Evolutionary conservation across 179 eudicot species (phyloP).

Genomic region (Gypsophila paniculata): DNA sequence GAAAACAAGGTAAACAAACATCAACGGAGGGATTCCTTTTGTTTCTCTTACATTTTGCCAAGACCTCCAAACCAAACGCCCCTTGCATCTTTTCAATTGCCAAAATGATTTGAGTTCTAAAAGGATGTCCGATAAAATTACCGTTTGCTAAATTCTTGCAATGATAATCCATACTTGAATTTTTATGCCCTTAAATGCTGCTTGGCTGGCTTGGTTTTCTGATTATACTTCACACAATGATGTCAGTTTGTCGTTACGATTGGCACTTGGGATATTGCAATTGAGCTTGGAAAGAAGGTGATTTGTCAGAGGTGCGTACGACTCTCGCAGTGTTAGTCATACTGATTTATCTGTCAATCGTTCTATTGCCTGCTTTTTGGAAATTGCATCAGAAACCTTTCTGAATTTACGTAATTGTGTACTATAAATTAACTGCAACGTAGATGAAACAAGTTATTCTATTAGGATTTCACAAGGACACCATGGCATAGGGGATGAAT

Average conservation of each 20-base stretch:
- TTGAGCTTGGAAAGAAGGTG: slow-evolving; percentile 81
- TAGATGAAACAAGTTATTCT: no score
- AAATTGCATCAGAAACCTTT: no score
- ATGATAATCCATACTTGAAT: background rate
- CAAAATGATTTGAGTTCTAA: background rate
- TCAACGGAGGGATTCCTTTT: no score
- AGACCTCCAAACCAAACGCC: background rate
- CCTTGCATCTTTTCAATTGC: background rate
- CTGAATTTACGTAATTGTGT: no score
- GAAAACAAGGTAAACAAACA: no score
- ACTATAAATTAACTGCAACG: no score
- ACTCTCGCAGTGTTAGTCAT: no score
- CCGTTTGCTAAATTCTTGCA: background rate
- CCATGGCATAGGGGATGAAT: no score
- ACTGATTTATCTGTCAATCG: no score
- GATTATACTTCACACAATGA: slow-evolving; percentile 20
- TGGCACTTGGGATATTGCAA: slow-evolving; percentile 81
- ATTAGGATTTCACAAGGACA: no score
- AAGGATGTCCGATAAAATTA: background rate
- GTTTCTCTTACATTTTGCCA: no score
- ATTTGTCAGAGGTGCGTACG: slow-evolving; percentile 65
- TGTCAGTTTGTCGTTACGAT: slow-evolving; percentile 72
- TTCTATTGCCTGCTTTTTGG: no score
- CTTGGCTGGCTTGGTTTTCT: background rate
- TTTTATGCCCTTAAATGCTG: background rate